Percentiles rank a stretch among this genome's conserved stretches.
phyloP scores from a whole-genome alignment of 768 basidiomycete species.

The Agaricus subrufescens region DNA sequence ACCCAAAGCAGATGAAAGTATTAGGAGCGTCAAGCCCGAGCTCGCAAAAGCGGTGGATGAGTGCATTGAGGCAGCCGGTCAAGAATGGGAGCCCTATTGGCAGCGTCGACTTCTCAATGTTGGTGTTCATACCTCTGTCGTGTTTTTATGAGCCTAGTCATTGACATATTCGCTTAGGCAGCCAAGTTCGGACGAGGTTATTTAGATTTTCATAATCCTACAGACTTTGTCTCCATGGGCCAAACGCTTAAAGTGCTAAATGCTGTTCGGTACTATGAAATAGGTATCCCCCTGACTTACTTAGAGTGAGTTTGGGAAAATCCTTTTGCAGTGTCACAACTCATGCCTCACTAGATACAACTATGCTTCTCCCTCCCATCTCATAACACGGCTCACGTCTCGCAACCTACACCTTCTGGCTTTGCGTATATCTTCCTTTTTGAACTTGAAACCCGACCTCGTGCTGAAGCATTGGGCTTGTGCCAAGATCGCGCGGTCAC shows the following conservation, averaged over 20 bases:
- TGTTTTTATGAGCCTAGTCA: neutral
- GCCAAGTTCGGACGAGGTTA: conserved; percentile 95
- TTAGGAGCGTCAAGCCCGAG: conserved; percentile 83
- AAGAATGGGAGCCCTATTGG: conserved; percentile 89
- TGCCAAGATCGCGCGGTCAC: conserved; percentile 79
- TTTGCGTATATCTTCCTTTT: conserved; percentile 81
- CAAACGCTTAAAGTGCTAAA: conserved; percentile 92
- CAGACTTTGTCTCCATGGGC: conserved; percentile 89
- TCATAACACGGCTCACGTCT: conserved; percentile 79
- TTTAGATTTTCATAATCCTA: conserved; percentile 88
- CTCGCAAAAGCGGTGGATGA: conserved; percentile 84
- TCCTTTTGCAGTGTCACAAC: conserved; percentile 1
- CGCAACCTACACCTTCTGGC: conserved; percentile 91
- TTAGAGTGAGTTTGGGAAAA: conserved; percentile 58
- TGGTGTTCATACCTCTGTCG: conserved; percentile 17
- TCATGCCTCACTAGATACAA: conserved; percentile 56
- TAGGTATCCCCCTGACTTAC: conserved; percentile 91
- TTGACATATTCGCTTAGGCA: conserved; percentile 45
- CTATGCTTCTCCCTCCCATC: conserved; percentile 72
- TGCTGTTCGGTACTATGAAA: conserved; percentile 85
- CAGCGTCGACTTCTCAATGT: conserved; percentile 84
- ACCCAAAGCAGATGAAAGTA: conserved; percentile 90
- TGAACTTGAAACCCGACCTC: conserved; percentile 77
- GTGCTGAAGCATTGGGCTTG: conserved; percentile 96
- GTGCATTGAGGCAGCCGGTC: conserved; percentile 90